Evolutionary conservation across 805 yeast species (phyloP).

Genomic region (Monosporozyma unispora): DNA sequence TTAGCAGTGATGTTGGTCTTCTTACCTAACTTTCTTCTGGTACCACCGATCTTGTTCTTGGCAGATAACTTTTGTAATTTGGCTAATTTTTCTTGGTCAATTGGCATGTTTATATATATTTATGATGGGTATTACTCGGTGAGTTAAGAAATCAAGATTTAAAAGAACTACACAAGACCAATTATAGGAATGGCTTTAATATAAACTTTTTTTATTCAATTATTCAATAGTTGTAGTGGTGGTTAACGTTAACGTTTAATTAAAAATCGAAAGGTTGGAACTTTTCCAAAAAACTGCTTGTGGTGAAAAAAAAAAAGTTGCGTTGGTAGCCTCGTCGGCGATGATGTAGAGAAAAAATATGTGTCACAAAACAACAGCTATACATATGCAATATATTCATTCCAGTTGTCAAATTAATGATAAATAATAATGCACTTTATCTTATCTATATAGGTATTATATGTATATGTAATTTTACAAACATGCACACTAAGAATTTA

Average conservation of each 20-base stretch:
- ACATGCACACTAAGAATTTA: neutral
- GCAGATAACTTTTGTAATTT: slow-evolving; percentile 73
- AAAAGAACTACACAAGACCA: too few relatives aligned
- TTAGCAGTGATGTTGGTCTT: slow-evolving; percentile 36
- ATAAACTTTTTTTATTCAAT: too few relatives aligned
- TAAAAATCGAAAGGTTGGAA: neutral
- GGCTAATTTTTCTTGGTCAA: slow-evolving; percentile 91
- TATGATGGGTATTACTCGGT: neutral
- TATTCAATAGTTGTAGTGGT: neutral
- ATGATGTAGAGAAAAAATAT: neutral
- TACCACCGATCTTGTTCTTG: slow-evolving; percentile 71
- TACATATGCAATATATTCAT: neutral
- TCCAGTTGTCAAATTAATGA: neutral
- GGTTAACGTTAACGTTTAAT: neutral
- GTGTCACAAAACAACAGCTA: neutral
- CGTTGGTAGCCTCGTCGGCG: neutral
- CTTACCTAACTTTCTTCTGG: slow-evolving; percentile 91
- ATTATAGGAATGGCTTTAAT: neutral
- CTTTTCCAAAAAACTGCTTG: neutral
- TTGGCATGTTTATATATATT: slow-evolving; percentile 46
- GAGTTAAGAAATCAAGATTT: neutral
- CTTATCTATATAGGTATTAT: neutral
- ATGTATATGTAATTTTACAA: neutral
- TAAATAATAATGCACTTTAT: neutral
- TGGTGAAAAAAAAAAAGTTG: neutral